phyloP scores from a whole-genome alignment of 202 grass and related monocot genomes.

The Panicum hallii region DNA sequence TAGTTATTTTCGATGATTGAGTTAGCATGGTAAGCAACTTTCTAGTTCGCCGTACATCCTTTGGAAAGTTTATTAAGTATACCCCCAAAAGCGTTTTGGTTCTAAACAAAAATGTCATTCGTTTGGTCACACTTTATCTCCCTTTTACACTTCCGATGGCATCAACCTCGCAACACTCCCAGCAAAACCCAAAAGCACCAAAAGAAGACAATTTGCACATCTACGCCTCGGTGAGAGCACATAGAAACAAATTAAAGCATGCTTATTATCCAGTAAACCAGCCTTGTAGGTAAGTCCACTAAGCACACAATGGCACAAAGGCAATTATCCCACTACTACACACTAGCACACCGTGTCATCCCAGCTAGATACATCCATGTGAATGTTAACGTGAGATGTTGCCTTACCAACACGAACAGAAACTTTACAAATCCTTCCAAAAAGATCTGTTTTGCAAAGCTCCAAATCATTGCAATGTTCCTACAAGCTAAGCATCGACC shows the following conservation, averaged over 20 bases:
- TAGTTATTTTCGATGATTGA: not conserved
- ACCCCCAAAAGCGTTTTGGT: not conserved
- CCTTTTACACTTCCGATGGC: not conserved
- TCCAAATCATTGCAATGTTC: not conserved
- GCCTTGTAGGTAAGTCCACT: not conserved
- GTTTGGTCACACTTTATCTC: not conserved
- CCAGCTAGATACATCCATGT: not conserved
- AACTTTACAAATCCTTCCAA: not conserved
- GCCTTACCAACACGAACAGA: constrained; percentile 3
- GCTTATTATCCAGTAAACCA: constrained; percentile 1
- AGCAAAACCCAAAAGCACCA: not conserved
- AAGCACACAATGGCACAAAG: not conserved
- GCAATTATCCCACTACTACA: no score
- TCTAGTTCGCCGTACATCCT: not conserved
- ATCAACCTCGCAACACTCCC: not conserved
- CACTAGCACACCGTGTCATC: not conserved
- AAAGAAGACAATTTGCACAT: not conserved
- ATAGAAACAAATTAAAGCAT: not conserved
- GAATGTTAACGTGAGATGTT: constrained; percentile 8
- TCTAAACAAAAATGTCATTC: not conserved
- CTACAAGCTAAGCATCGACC: not conserved
- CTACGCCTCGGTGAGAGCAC: not conserved
- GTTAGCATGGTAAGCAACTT: constrained; percentile 26
- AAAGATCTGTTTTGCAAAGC: constrained; percentile 32
- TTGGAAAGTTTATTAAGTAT: not conserved